A percentile compares a stretch with the other conserved stretches of the same genome.
Conservation (phyloP, 2,329 filamentous ascomycete species). For the Ambrosiella cleistominuta region DNA sequence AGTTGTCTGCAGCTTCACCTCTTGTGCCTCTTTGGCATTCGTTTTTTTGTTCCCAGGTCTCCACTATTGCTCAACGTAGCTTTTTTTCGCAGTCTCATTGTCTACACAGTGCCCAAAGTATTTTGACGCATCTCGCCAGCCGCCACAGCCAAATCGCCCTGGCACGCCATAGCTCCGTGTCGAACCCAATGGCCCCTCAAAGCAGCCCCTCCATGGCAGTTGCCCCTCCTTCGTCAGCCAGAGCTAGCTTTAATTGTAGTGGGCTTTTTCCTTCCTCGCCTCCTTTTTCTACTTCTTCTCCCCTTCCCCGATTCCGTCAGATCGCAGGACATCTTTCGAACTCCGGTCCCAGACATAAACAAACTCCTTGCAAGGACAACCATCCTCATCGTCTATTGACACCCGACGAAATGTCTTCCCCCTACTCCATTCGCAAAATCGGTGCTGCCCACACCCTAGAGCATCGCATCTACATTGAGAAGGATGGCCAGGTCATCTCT, state of each 20-base stretch:
- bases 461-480: slow-evolving; percentile 94
- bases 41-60: not conserved
- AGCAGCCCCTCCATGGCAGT: not conserved
- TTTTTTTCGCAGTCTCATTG: not conserved
- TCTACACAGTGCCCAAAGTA: slow-evolving; percentile 9
- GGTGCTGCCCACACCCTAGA: slow-evolving; percentile 83
- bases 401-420: slow-evolving; percentile 34
- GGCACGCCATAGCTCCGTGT: slow-evolving; percentile 10
- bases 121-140: slow-evolving; percentile 6
- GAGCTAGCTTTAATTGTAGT: slow-evolving; percentile 2
- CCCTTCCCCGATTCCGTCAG: slow-evolving; percentile 12
- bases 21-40: not conserved
- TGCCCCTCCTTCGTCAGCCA: slow-evolving; percentile 9
- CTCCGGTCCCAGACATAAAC: not conserved
- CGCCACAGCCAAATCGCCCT: not conserved
- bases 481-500: slow-evolving; percentile 84
- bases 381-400: slow-evolving; percentile 18
- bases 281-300: slow-evolving; percentile 10
- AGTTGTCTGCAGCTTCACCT: not conserved
- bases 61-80: not conserved
- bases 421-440: slow-evolving; percentile 71
- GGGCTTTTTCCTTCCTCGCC: slow-evolving; percentile 1
- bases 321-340: slow-evolving; percentile 12
- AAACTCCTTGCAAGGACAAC: not conserved
- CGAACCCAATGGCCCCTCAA: not conserved